Percentiles rank a stretch among this genome's conserved stretches.
Conservation (phyloP, 495 filamentous ascomycete species). For the Aspergillus sclerotioniger region DNA sequence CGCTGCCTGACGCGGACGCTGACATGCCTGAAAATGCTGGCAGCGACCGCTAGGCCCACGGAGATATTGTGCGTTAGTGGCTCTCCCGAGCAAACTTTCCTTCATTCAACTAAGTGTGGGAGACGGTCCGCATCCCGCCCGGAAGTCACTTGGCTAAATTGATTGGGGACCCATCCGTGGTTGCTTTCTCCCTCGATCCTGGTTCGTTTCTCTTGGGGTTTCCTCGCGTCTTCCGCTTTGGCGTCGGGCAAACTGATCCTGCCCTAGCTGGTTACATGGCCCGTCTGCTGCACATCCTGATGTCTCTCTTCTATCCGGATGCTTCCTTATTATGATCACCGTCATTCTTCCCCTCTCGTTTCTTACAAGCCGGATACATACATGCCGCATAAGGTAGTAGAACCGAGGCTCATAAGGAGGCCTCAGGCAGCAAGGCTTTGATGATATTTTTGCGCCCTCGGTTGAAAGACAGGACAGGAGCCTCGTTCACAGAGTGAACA, state of each 20-base stretch:
- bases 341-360: too few species aligned
- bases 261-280: not conserved
- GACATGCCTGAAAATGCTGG: constrained; percentile 11
- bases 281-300: too few species aligned
- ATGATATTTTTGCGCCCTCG: too few species aligned
- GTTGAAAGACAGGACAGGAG: too few species aligned
- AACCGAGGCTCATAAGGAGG: too few species aligned
- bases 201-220: not conserved
- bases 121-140: constrained; percentile 28
- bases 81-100: not conserved
- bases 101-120: constrained; percentile 17
- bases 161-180: constrained; percentile 11
- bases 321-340: too few species aligned
- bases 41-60: constrained; percentile 11
- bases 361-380: too few species aligned
- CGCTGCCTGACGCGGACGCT: constrained; percentile 8
- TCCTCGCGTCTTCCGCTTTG: not conserved
- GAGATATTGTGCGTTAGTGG: constrained; percentile 17
- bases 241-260: not conserved
- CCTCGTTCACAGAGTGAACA: too few species aligned
- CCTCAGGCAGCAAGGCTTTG: too few species aligned
- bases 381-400: too few species aligned
- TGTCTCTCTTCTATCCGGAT: too few species aligned
- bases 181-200: not conserved
- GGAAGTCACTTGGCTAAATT: constrained; percentile 21